A percentile compares a stretch with the other conserved stretches of the same genome.
Evolutionary conservation across 805 yeast species (phyloP).

Genomic region (Maudiozyma pseudohumilis): DNA sequence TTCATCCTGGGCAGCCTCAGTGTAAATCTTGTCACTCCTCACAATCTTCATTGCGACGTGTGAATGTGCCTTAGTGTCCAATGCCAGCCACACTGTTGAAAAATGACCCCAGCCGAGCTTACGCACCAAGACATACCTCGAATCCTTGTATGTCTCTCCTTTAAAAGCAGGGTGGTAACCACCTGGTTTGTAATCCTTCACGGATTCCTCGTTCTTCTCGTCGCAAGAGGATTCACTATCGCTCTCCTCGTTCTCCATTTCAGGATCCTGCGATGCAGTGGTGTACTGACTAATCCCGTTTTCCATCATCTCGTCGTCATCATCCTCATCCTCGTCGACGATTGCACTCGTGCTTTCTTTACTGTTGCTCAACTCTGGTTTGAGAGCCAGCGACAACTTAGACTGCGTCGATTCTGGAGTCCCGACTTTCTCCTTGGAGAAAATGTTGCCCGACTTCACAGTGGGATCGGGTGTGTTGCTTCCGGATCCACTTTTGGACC

Average conservation of each 20-base stretch:
- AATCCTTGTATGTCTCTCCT: conserved; percentile 75
- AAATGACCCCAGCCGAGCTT: conserved; percentile 99
- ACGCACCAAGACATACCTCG: conserved; percentile 69
- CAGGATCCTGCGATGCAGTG: not conserved
- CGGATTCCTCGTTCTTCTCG: conserved; percentile 67
- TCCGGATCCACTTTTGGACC: not conserved
- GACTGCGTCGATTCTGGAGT: conserved; percentile 7
- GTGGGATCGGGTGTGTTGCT: too few species aligned
- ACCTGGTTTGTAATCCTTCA: conserved; percentile 77
- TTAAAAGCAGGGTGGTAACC: conserved; percentile 93
- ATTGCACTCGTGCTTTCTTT: not conserved
- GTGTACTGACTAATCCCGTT: not conserved
- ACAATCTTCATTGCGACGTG: conserved; percentile 95
- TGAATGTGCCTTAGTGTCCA: conserved; percentile 38
- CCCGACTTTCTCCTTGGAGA: conserved; percentile 1
- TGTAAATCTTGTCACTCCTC: conserved; percentile 78
- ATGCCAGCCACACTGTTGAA: conserved; percentile 90
- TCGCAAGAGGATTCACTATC: conserved; percentile 31
- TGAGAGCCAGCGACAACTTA: conserved; percentile 22
- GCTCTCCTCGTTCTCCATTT: conserved; percentile 12
- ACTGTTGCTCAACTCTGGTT: too few species aligned
- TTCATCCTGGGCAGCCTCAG: conserved; percentile 93
- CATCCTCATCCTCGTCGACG: not conserved
- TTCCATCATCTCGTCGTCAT: conserved; percentile 7
- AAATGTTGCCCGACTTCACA: too few species aligned